These are phyloP conservation scores for Trametes gibbosa DNA, from an alignment of 768 basidiomycete species.

Conservation along the genomic window DNA sequence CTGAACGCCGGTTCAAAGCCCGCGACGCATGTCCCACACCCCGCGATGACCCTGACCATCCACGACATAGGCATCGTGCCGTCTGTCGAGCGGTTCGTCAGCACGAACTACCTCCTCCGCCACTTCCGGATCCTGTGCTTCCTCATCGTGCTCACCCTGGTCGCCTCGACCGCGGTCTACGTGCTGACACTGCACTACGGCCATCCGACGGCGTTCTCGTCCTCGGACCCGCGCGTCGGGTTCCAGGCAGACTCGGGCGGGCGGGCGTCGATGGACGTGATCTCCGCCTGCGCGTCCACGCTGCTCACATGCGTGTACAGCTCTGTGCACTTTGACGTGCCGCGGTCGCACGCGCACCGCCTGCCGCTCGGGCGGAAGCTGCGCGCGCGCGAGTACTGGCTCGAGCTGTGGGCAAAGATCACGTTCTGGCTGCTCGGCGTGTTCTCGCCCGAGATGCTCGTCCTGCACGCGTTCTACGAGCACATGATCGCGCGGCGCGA, in stretches of 20 bases:
- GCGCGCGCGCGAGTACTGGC: slow-evolving; percentile 14
- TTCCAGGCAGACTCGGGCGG: slow-evolving; percentile 12
- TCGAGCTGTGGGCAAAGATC: slow-evolving; percentile 18
- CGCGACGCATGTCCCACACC: neutral
- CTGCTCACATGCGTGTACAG: slow-evolving; percentile 18
- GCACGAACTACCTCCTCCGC: slow-evolving; percentile 17
- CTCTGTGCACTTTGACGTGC: slow-evolving; percentile 19
- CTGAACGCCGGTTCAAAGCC: neutral
- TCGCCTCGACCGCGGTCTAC: slow-evolving; percentile 3
- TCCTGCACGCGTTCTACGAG: slow-evolving; percentile 20
- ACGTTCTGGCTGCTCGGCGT: slow-evolving; percentile 19
- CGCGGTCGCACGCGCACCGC: slow-evolving; percentile 14
- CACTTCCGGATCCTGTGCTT: slow-evolving; percentile 12
- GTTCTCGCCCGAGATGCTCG: slow-evolving; percentile 21
- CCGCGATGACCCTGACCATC: slow-evolving; percentile 3
- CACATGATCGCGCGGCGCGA: slow-evolving; percentile 16
- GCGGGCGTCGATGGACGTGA: slow-evolving; percentile 15
- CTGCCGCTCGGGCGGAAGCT: slow-evolving; percentile 5
- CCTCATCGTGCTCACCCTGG: neutral
- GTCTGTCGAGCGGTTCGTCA: slow-evolving; percentile 17
- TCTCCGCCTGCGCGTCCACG: slow-evolving; percentile 13
- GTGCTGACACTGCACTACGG: slow-evolving; percentile 10
- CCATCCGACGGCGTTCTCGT: slow-evolving; percentile 8
- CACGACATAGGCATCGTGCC: slow-evolving; percentile 14
- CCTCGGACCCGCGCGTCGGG: slow-evolving; percentile 13